phyloP scores from a whole-genome alignment of 371 early-diverging fungal genomes.

The Rhizopus sp. region DNA sequence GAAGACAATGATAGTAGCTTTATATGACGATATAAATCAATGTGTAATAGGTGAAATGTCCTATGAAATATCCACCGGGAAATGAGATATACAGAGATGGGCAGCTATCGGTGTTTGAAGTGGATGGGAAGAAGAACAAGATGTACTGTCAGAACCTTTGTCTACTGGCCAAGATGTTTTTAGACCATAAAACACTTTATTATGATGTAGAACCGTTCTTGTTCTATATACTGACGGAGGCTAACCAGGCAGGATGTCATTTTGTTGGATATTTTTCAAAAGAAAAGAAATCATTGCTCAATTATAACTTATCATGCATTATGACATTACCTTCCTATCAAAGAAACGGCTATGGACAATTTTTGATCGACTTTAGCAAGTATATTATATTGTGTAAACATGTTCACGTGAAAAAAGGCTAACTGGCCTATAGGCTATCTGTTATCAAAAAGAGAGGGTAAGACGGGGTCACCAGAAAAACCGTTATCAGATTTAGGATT shows the following conservation, averaged over 20 bases:
- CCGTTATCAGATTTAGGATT: conserved; percentile 99
- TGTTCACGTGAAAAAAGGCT: neutral
- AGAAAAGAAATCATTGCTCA: conserved; percentile 69
- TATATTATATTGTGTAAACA: neutral
- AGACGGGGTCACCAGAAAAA: conserved; percentile 96
- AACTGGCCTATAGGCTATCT: conserved; percentile 73
- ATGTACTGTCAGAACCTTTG: conserved; percentile 99
- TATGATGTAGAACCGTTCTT: conserved; percentile 99
- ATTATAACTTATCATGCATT: conserved; percentile 99
- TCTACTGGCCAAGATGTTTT: conserved; percentile 96
- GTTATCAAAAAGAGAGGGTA: conserved; percentile 85
- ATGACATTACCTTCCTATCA: conserved; percentile 95
- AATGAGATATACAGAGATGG: conserved; percentile 97
- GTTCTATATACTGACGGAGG: conserved; percentile 94
- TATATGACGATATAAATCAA: too few species aligned
- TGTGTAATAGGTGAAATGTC: conserved; percentile 66
- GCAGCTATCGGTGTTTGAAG: conserved; percentile 88
- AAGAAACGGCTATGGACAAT: conserved; percentile 97
- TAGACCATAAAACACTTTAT: conserved; percentile 99
- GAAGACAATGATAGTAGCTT: too few species aligned
- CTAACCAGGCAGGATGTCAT: conserved; percentile 81
- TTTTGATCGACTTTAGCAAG: conserved; percentile 95
- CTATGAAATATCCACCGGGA: conserved; percentile 92
- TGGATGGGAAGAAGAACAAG: conserved; percentile 94
- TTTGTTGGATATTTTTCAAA: conserved; percentile 99